These are phyloP conservation scores for Colletotrichum abscissum DNA, from an alignment of 2,329 filamentous ascomycete genomes.

Conservation along the genomic window DNA sequence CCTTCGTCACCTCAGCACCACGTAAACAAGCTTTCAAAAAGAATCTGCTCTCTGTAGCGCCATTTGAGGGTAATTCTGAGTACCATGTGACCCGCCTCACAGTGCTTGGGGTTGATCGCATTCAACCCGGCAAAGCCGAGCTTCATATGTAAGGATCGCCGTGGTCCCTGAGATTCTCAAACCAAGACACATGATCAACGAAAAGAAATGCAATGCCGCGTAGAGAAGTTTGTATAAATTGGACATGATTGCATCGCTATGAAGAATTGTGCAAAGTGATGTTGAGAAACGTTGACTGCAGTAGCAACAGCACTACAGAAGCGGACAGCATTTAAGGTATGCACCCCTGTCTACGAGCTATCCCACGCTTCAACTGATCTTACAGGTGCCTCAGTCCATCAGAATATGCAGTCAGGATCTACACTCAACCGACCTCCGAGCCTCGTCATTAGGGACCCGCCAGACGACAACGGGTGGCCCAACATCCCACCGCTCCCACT, in stretches of 20 bases:
- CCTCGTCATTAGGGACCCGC: background rate
- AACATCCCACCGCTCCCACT: constrained; percentile 20
- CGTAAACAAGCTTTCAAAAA: background rate
- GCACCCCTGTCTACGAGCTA: background rate
- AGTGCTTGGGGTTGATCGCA: background rate
- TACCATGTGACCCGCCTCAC: background rate
- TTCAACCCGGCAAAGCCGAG: background rate
- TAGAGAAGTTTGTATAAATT: background rate
- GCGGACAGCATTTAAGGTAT: background rate
- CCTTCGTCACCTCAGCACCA: background rate
- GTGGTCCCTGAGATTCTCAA: background rate
- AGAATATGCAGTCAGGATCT: constrained; percentile 2
- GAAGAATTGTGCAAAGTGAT: background rate
- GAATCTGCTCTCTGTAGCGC: background rate
- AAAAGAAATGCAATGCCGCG: background rate
- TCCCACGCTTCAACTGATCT: background rate
- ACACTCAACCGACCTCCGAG: background rate
- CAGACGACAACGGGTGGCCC: constrained; percentile 13
- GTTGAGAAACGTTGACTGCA: background rate
- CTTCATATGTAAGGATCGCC: background rate
- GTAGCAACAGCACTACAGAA: background rate
- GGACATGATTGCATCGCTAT: background rate
- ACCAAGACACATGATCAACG: background rate
- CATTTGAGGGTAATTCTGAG: background rate
- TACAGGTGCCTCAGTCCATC: constrained; percentile 12